These are phyloP conservation scores for Rutidosis leptorrhynchoides DNA, from an alignment of 129 eudicot genomes.

Conservation along the genomic window DNA sequence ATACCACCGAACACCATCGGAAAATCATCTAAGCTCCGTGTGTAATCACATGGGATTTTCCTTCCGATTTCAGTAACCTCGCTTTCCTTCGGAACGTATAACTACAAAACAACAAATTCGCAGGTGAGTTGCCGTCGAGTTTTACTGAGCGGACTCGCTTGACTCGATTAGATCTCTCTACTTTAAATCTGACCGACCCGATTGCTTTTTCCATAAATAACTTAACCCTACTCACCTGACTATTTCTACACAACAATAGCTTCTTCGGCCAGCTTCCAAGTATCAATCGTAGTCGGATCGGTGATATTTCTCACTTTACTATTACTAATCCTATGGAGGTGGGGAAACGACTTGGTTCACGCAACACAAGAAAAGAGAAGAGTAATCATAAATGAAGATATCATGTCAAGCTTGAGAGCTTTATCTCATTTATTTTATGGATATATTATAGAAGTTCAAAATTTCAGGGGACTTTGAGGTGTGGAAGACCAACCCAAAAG, in stretches of 20 bases:
- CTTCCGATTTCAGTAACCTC: conserved; percentile 62
- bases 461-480: too few species aligned
- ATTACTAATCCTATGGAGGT: conserved; percentile 46
- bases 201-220: conserved; percentile 63
- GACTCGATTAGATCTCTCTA: conserved; percentile 56
- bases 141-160: conserved; percentile 43
- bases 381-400: too few species aligned
- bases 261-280: conserved; percentile 64
- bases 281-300: conserved; percentile 65
- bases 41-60: conserved; percentile 54
- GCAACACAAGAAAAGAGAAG: too few species aligned
- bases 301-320: conserved; percentile 39
- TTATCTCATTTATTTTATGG: too few species aligned
- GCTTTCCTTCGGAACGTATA: conserved; percentile 44
- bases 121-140: conserved; percentile 67
- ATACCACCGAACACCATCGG: conserved; percentile 63
- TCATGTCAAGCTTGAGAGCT: too few species aligned
- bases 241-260: conserved; percentile 48
- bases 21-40: conserved; percentile 55
- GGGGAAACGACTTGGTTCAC: too few species aligned
- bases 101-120: conserved; percentile 50
- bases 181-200: conserved; percentile 54
- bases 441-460: too few species aligned
- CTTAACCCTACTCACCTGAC: conserved; percentile 53
- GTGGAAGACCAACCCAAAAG: too few species aligned